Percentiles rank a stretch among this genome's conserved stretches.
These are phyloP conservation scores for Metschnikowia similis DNA, from an alignment of 805 yeast species.

Conservation along the genomic window DNA sequence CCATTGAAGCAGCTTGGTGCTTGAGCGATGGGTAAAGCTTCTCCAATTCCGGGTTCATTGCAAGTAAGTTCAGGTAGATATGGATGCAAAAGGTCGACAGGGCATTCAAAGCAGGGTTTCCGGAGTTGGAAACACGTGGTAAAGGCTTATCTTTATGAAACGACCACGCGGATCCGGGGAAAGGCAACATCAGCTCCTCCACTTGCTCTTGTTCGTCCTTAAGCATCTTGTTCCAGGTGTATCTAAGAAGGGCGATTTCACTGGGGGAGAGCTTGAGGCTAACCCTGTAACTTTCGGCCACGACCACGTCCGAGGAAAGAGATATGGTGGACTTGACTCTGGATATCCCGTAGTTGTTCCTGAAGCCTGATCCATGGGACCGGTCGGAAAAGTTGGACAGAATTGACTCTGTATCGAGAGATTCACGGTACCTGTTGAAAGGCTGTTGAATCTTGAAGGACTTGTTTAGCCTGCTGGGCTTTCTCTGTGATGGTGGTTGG, in stretches of 20 bases:
- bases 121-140: constrained; percentile 11
- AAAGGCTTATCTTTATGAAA: constrained; percentile 9
- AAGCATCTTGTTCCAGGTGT: constrained; percentile 39
- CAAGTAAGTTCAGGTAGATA: constrained; percentile 64
- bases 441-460: not conserved
- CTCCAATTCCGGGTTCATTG: constrained; percentile 59
- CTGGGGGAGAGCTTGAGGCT: constrained; percentile 15
- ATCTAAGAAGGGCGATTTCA: constrained; percentile 44
- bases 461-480: constrained; percentile 1
- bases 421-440: not conserved
- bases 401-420: constrained; percentile 1
- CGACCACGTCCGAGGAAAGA: constrained; percentile 19
- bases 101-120: constrained; percentile 20
- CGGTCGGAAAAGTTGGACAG: not conserved
- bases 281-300: constrained; percentile 17
- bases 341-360: constrained; percentile 22
- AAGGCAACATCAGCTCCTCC: constrained; percentile 10
- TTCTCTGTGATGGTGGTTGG: not conserved
- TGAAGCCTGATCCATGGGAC: constrained; percentile 2
- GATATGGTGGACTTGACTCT: constrained; percentile 22
- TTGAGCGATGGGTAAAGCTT: constrained; percentile 66
- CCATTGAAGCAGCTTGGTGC: constrained; percentile 77
- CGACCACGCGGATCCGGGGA: constrained; percentile 14
- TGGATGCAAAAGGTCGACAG: constrained; percentile 68
- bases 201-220: constrained; percentile 29